Conservation (phyloP, 2,329 filamentous ascomycete genomes). For the Bipolaris oryzae region DNA sequence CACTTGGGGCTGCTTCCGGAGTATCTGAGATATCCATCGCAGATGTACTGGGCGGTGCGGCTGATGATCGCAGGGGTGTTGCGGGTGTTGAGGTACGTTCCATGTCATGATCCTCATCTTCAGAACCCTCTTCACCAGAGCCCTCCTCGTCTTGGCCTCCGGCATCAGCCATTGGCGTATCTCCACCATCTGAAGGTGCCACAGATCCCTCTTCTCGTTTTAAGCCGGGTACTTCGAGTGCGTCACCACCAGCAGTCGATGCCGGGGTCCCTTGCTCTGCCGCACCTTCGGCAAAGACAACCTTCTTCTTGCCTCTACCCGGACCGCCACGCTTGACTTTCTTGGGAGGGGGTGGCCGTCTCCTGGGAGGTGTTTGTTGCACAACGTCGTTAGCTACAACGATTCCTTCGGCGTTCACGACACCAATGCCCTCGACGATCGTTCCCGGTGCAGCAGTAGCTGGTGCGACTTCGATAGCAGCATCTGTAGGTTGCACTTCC, state of each 20-base stretch:
- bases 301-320: conserved; percentile 79
- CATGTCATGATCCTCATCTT: conserved; percentile 55
- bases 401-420: conserved; percentile 66
- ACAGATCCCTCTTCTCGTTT: conserved; percentile 51
- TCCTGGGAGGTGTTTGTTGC: conserved; percentile 59
- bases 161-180: conserved; percentile 53
- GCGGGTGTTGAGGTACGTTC: conserved; percentile 55
- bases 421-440: conserved; percentile 63
- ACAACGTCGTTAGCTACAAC: conserved; percentile 58
- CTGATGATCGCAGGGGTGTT: conserved; percentile 34
- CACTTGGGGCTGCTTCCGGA: conserved; percentile 3
- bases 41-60: conserved; percentile 14
- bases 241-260: conserved; percentile 29
- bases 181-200: conserved; percentile 44
- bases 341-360: conserved; percentile 76
- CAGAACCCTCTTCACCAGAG: conserved; percentile 54
- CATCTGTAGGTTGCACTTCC: conserved; percentile 70
- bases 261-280: conserved; percentile 36
- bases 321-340: conserved; percentile 78
- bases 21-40: conserved; percentile 19
- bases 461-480: conserved; percentile 52
- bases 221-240: conserved; percentile 34
- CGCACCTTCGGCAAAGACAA: conserved; percentile 62
- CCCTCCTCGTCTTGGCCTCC: conserved; percentile 53
- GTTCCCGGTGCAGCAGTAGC: conserved; percentile 61